phyloP scores from a whole-genome alignment of 2,329 filamentous ascomycete species.

The Parastagonospora nodorum region DNA sequence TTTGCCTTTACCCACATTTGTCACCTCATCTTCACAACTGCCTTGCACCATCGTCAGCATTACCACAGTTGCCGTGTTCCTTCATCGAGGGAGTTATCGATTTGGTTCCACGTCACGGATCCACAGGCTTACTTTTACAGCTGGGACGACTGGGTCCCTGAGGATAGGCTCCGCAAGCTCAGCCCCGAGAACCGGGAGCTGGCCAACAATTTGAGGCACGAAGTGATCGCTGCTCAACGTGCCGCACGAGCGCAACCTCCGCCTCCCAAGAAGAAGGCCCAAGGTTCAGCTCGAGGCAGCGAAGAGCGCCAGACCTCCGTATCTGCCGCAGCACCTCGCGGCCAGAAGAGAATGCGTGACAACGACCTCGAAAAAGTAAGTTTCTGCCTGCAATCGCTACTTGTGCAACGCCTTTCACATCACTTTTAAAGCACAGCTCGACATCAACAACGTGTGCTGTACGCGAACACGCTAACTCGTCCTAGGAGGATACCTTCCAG shows the following conservation, averaged over 20 bases:
- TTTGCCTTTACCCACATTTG: slow-evolving; percentile 4
- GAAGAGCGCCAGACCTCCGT: slow-evolving; percentile 73
- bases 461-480: slow-evolving; percentile 2
- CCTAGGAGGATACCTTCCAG: slow-evolving; percentile 86
- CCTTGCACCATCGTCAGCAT: background rate
- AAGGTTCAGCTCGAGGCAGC: slow-evolving; percentile 70
- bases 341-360: slow-evolving; percentile 76
- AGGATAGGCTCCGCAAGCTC: slow-evolving; percentile 91
- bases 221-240: slow-evolving; percentile 65
- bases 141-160: slow-evolving; percentile 98
- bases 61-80: too few relatives aligned
- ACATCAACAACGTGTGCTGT: background rate
- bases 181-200: slow-evolving; percentile 95
- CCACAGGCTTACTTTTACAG: slow-evolving; percentile 45
- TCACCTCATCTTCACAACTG: background rate
- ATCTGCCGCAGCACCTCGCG: slow-evolving; percentile 62
- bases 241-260: slow-evolving; percentile 49
- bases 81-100: background rate
- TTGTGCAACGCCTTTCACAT: background rate
- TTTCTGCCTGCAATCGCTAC: slow-evolving; percentile 5
- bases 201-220: slow-evolving; percentile 72
- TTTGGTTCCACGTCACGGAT: background rate
- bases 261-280: slow-evolving; percentile 61
- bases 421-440: background rate
- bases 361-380: slow-evolving; percentile 80